Base-by-base conservation (phyloP, 306 rosid genomes). In the Quillaja saponaria region DNA sequence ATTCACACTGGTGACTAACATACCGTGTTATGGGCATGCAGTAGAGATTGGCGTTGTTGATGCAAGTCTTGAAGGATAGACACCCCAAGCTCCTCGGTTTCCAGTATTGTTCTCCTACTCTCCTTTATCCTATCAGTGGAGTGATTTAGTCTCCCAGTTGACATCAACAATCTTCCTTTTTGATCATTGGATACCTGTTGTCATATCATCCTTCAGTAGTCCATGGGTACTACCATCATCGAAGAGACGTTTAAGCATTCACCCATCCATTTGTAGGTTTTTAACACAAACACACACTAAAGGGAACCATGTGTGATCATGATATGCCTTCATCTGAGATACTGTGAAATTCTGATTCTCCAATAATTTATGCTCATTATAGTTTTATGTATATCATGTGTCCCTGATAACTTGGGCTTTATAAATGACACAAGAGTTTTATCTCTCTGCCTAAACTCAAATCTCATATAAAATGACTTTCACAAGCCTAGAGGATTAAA, bases 11-110 rank as follows among this genome's bases (percentile, higher is more conserved):
- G 63, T 38, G 13, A 18, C 5, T 33, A 45, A 72, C 44, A 39
- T 60, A 82, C 86, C 4, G 79, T 34, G 7, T 64, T 71, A 45
- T 74, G 82, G 28, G 88, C 79, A 47, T 80, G 82, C 18, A 85
- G 78, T 35, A 85, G 81, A 10, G 91, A 80, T 47, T 80, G 76
- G 10, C 84, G 84, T 48, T 85, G 92, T 39, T 72, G 84, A 63
- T 85, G 84, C 81, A 82, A 81, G 53, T 85, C 88, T 56, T 80
- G 84, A 76, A 85, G 83, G 56, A 82, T 78, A 20, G 86, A 80
- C 25, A 73, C 86, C 46, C 86, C 88, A 47, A 85, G 84, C 54
- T 80, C 92, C 71, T 82, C 88, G 0, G 86, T 85, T 64, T 80
- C 88, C 78, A 85, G 74, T 76, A 75, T 64, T 53, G 81, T 73